Base-by-base conservation (phyloP, 352 stramenopile genomes). In the Phytophthora nicotianae region DNA sequence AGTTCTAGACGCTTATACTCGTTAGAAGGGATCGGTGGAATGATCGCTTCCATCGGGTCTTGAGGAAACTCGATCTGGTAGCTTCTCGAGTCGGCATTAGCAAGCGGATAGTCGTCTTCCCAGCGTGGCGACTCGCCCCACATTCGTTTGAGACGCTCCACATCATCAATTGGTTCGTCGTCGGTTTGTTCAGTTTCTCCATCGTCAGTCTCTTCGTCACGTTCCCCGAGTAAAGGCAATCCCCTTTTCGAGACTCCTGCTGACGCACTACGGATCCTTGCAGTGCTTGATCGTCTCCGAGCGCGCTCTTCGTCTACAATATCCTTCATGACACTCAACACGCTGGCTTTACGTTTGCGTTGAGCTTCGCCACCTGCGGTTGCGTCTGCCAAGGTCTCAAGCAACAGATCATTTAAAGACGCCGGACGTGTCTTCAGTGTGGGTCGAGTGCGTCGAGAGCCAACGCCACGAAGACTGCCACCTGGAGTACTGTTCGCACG, bases 321-420 rank as follows among this genome's bases (percentile, higher is more conserved):
- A 58, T 81, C 73, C 45, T 67, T 78, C 62, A 82, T 79, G 37
- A 85, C 75, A 46, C 71, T 70, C 41, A 71, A 57, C 11, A 82
- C 70, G 17, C 64, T 72, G 1, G 49, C 56, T 50, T 79, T 77
- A 20, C 50, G 66, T 45, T 45, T 56, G 37, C 63, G 41, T 57
- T 78, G 63, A 24, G 59, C 50, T 50, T 62, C 56, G 24, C 43
- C 61, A 11, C 37, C 60, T n/a, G 56, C 49, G 7, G 46, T 67
- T 14, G 76, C 55, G 13, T 70, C 60, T 8, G 56, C 65, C 11
- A 85, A 50, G 1, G 59, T 79, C 38, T 81, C 67, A 21, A 69
- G 48, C 29, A 85, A 42, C 35, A 81, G 13, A 16, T 68, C 51
- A 32, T 73, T 76, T 0, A 76, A 58, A 23, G 68, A 76, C 24